Evolutionary conservation across 192 early-diverging fungal species (phyloP), one percentile per base, ranked within the genome.

Genomic region (Backusella liffmaniae): DNA sequence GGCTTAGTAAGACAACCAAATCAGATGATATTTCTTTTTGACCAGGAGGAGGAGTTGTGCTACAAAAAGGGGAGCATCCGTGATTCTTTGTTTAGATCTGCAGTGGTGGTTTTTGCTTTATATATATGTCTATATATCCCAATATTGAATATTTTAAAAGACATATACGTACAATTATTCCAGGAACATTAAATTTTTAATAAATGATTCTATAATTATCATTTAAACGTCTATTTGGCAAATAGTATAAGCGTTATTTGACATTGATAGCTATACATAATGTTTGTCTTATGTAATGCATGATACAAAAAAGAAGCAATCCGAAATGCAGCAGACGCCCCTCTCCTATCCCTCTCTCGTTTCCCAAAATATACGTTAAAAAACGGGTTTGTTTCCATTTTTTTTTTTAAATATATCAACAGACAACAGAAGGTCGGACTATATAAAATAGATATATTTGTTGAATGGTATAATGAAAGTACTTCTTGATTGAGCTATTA

Each of bases 11-110:
- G 26, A 3, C 10, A 62, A 62, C 6, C 56, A 6, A 49, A 62
- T 62, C 56, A 62, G 56, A 62, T 62, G 56, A 62, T 29, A 8
- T 29, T 62, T 62, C 56, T 26, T 62, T 62, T 62, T 62, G 23
- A 62, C 21, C 56, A 62, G 56, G 56, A 62, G 56, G 56, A 62
- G 56, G 23, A 13, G 26, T 62, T 62, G 23, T 62, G 56, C 23
- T 29, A 23, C 56, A 62, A 62, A 62, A 62, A 29, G n/a, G 21
- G 56, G 56, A 62, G 26, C 10, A 13, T 59, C 56, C 56, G 23
- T 59, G 56, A 23, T 59, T 59, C 56, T 59, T 59, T 59, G 56
- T 59, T 59, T 59, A 59, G 56, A 59, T 59, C 23, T 59, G 21
- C 56, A 59, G 56, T 5, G 21, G 21, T 23, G 7, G 9, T 29